phyloP scores from a whole-genome alignment of 75 land plant genomes.

The Sequoia sempervirens region DNA sequence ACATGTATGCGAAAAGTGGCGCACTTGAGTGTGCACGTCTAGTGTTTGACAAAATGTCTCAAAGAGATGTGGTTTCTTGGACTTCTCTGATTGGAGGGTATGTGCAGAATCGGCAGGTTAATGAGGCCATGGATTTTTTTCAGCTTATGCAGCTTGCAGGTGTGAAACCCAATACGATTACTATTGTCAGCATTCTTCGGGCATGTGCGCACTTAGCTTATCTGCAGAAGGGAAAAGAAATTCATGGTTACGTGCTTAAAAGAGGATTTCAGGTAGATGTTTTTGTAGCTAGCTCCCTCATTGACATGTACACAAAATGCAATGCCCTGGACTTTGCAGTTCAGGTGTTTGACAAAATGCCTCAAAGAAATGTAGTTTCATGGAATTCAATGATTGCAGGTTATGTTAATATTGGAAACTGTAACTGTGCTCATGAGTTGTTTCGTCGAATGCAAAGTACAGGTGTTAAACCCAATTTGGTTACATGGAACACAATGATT shows the following conservation, averaged over 20 bases:
- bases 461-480: constrained; percentile 6
- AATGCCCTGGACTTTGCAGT: constrained; percentile 4
- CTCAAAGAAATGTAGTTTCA: constrained; percentile 13
- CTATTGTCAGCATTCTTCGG: background rate
- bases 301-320: constrained; percentile 17
- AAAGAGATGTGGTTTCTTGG: constrained; percentile 19
- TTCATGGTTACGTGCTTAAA: background rate
- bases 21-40: constrained; percentile 9
- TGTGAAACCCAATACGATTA: background rate
- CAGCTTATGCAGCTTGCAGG: constrained; percentile 2
- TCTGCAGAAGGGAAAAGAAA: constrained; percentile 3
- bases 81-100: constrained; percentile 11
- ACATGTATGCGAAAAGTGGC: constrained; percentile 21
- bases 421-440: background rate
- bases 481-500: constrained; percentile 30
- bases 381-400: constrained; percentile 26
- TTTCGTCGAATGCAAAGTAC: constrained; percentile 5
- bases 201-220: background rate
- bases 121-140: constrained; percentile 4
- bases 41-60: constrained; percentile 11
- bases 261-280: background rate
- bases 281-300: constrained; percentile 8
- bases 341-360: constrained; percentile 14
- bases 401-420: constrained; percentile 11
- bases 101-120: background rate